Conservation (phyloP, 2,329 filamentous ascomycete genomes). For the Pseudogymnoascus sp. region DNA sequence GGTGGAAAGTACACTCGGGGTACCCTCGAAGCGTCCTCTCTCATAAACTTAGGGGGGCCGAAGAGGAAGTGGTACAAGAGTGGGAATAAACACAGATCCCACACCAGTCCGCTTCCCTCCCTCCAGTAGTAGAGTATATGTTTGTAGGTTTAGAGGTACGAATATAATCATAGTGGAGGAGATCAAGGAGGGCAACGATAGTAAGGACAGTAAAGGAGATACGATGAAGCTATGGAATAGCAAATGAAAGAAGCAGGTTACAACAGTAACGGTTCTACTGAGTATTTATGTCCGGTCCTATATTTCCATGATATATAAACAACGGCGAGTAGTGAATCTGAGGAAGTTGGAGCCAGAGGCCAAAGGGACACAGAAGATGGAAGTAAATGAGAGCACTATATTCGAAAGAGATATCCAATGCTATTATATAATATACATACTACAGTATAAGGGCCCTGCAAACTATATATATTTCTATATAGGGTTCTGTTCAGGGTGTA, state of each 20-base stretch:
- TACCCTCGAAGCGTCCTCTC: neutral
- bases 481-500: neutral
- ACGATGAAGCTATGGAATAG: neutral
- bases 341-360: neutral
- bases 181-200: neutral
- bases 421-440: neutral
- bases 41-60: neutral
- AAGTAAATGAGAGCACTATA: neutral
- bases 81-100: neutral
- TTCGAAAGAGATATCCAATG: neutral
- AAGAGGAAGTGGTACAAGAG: neutral
- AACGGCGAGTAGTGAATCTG: neutral
- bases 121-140: neutral
- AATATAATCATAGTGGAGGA: neutral
- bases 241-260: neutral
- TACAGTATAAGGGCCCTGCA: neutral
- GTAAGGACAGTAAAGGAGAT: neutral
- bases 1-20: neutral
- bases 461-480: neutral
- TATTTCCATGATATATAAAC: neutral
- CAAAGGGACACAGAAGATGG: neutral
- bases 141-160: neutral
- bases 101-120: neutral
- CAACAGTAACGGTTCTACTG: neutral
- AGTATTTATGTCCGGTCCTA: neutral